Base-by-base conservation (phyloP, 2,329 filamentous ascomycete genomes). In the Fusarium decemcellulare region DNA sequence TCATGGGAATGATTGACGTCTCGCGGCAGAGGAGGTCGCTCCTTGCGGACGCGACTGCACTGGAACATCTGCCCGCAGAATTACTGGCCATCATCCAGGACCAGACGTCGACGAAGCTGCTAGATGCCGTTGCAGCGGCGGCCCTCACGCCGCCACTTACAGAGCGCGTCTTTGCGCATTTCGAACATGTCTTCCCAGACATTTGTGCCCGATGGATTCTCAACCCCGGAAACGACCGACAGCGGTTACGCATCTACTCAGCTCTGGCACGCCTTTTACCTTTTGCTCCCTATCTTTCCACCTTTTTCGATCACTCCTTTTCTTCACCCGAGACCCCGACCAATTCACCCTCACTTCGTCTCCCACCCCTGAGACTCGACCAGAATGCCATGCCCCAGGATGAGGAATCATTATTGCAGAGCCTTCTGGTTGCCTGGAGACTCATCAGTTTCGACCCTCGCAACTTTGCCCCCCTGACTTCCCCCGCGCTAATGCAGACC, bases 201-300 rank as follows among this genome's bases (percentile, higher is more conserved):
- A 85, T 97, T 52, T 93, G 92, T 80, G 92, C 94, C 66, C 86
- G 92, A 83, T 97, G 94, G 94, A 84, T 92, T 46, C 83, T 85
- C 74, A 78, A 82, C 77, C 73, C 82, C 30, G 78, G 79, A 30
- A 79, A 77, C 43, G 76, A 79, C 68, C 58, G 78, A 74, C 71
- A 79, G 80, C 72, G 80, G 78, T 73, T 79, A 74, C 59, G 80
- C 36, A 72, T 91, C 55, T 86, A 95, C 68, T 87, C 91, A 59
- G 91, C 93, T 34, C 92, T 97, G 81, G 92, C 93, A 65, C 88
- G 92, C 75, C 86, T 97, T 67, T 79, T 98, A 73, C 93, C 94
- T 16, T 91, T 96, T 83, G 92, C 93, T 70, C 92, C 94, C 53
- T 90, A 95, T 76, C 85, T 98, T 44, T 90, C 91, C 56, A 87